phyloP scores from a whole-genome alignment of 768 basidiomycete species.

The Candolleomyces eurysporus region DNA sequence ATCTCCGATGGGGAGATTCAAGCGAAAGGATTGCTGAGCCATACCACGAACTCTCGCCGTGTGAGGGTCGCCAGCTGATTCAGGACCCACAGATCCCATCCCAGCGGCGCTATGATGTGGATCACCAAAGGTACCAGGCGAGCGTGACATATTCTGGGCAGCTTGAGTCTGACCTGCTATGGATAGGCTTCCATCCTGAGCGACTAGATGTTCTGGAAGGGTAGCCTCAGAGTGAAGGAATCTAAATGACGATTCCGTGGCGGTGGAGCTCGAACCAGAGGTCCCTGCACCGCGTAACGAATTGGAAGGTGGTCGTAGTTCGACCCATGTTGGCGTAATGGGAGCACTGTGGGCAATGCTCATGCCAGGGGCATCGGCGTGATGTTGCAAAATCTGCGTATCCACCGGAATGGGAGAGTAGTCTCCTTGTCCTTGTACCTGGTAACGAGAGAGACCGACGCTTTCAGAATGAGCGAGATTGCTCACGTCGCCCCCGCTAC shows the following conservation, averaged over 20 bases:
- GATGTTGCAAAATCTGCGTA: background rate
- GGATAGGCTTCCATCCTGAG: background rate
- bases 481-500: no score
- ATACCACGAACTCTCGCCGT: no score
- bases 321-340: background rate
- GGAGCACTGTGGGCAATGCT: background rate
- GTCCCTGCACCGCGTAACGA: background rate
- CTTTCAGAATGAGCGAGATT: no score
- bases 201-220: background rate
- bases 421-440: background rate
- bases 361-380: background rate
- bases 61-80: no score
- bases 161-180: background rate
- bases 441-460: no score
- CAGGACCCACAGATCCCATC: background rate
- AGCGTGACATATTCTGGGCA: constrained; percentile 1
- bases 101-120: constrained; percentile 1
- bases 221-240: background rate
- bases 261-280: background rate
- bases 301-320: background rate
- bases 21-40: no score
- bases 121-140: background rate
- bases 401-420: background rate
- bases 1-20: no score
- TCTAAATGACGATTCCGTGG: background rate